phyloP scores from a whole-genome alignment of 2,329 filamentous ascomycete genomes.

The Exophiala aquamarina region DNA sequence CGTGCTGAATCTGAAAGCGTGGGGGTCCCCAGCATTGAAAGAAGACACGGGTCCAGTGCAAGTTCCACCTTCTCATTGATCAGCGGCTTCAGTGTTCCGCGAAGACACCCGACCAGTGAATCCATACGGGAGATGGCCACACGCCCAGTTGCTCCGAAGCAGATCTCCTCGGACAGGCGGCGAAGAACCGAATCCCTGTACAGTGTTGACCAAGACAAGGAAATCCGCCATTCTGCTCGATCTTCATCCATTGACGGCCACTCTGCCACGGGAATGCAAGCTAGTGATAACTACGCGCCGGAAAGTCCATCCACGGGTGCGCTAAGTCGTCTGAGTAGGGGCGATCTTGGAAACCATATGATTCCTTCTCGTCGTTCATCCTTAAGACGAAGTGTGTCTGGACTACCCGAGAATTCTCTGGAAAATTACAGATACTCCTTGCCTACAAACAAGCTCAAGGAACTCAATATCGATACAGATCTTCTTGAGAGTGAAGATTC shows the following conservation, averaged over 20 bases:
- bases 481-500: slow-evolving; percentile 52
- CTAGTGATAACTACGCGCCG: background rate
- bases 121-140: slow-evolving; percentile 18
- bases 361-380: slow-evolving; percentile 59
- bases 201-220: slow-evolving; percentile 20
- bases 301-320: slow-evolving; percentile 14
- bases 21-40: slow-evolving; percentile 23
- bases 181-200: slow-evolving; percentile 20
- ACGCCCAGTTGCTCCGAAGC: slow-evolving; percentile 8
- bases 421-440: slow-evolving; percentile 52
- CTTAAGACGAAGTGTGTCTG: slow-evolving; percentile 39
- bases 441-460: slow-evolving; percentile 41
- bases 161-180: slow-evolving; percentile 14
- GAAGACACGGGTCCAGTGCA: slow-evolving; percentile 19
- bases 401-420: slow-evolving; percentile 66
- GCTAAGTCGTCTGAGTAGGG: slow-evolving; percentile 20
- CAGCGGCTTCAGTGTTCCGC: slow-evolving; percentile 16
- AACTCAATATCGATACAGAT: slow-evolving; percentile 40
- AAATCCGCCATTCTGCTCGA: slow-evolving; percentile 13
- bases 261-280: slow-evolving; percentile 3
- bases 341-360: slow-evolving; percentile 23
- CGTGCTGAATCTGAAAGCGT: slow-evolving; percentile 21
- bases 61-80: slow-evolving; percentile 22
- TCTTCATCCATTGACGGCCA: slow-evolving; percentile 18
- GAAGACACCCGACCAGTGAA: slow-evolving; percentile 13